Evolutionary conservation across 129 eudicot species (phyloP).

Genomic region (Tagetes erecta): DNA sequence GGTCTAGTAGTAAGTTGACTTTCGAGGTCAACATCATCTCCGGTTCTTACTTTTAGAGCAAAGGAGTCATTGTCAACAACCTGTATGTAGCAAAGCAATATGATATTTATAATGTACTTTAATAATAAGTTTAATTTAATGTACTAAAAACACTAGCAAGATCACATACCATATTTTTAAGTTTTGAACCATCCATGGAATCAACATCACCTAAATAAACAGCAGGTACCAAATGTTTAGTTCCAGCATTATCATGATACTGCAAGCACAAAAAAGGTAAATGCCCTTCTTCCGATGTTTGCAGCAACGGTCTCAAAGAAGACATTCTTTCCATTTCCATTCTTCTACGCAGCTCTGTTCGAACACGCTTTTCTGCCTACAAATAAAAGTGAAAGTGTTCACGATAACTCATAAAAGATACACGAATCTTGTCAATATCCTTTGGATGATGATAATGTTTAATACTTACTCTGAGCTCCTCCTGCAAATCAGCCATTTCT

Average conservation of each 20-base stretch:
- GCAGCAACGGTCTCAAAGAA: slow-evolving; percentile 67
- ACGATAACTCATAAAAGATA: background rate
- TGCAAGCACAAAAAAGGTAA: slow-evolving; percentile 81
- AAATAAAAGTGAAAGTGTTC: slow-evolving; percentile 1
- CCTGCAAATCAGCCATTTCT: slow-evolving; percentile 85
- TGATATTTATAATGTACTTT: slow-evolving; percentile 7
- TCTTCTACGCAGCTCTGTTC: slow-evolving; percentile 61
- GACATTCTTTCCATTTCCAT: slow-evolving; percentile 83
- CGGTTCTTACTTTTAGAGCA: slow-evolving; percentile 44
- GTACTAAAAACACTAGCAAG: slow-evolving; percentile 12
- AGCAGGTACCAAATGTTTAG: slow-evolving; percentile 68
- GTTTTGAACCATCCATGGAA: slow-evolving; percentile 52
- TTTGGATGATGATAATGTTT: background rate
- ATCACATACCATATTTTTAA: slow-evolving; percentile 58
- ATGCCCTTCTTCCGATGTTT: slow-evolving; percentile 56
- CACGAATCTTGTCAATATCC: background rate
- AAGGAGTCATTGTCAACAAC: slow-evolving; percentile 56
- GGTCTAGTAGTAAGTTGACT: slow-evolving; percentile 44
- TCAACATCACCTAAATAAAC: slow-evolving; percentile 80
- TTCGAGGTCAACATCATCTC: slow-evolving; percentile 31
- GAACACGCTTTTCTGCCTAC: slow-evolving; percentile 78
- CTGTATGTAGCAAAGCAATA: slow-evolving; percentile 43
- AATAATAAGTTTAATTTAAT: slow-evolving; percentile 6
- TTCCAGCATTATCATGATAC: slow-evolving; percentile 67
- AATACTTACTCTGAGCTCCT: slow-evolving; percentile 70